These are phyloP conservation scores for Orychophragmus violaceus DNA, from an alignment of 345 rosid species.

Conservation along the genomic window DNA sequence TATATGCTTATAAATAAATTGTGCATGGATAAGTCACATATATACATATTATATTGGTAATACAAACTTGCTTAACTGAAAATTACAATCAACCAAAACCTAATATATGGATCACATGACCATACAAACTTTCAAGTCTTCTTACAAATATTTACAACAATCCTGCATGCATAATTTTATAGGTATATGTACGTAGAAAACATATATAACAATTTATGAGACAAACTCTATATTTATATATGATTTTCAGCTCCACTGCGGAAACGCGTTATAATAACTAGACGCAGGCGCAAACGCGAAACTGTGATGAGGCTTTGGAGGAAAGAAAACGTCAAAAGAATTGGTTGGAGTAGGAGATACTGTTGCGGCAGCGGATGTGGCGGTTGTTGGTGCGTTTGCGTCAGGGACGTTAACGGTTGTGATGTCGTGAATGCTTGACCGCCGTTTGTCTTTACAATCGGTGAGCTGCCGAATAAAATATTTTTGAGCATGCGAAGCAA, in stretches of 20 bases:
- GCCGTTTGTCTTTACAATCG: slow-evolving; percentile 85
- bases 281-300: slow-evolving; percentile 23
- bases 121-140: slow-evolving; percentile 8
- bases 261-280: slow-evolving; percentile 9
- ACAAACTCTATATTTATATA: background rate
- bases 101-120: background rate
- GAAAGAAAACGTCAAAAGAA: slow-evolving; percentile 12
- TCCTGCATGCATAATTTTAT: background rate
- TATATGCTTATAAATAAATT: background rate
- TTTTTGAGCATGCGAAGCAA: slow-evolving; percentile 96
- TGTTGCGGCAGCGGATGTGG: slow-evolving; percentile 3
- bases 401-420: slow-evolving; percentile 72
- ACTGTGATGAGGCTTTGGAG: slow-evolving; percentile 8
- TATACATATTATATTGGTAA: background rate
- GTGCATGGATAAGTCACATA: background rate
- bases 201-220: background rate
- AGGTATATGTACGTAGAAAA: slow-evolving; percentile 10
- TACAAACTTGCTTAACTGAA: slow-evolving; percentile 4
- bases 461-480: slow-evolving; percentile 91
- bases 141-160: slow-evolving; percentile 24
- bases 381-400: slow-evolving; percentile 23
- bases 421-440: slow-evolving; percentile 97
- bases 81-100: slow-evolving; percentile 9
- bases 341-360: slow-evolving; percentile 11
- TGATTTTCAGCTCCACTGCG: slow-evolving; percentile 11